Evolutionary conservation across 2,329 filamentous ascomycete genomes (phyloP).

Genomic region (Monilinia aucupariae): DNA sequence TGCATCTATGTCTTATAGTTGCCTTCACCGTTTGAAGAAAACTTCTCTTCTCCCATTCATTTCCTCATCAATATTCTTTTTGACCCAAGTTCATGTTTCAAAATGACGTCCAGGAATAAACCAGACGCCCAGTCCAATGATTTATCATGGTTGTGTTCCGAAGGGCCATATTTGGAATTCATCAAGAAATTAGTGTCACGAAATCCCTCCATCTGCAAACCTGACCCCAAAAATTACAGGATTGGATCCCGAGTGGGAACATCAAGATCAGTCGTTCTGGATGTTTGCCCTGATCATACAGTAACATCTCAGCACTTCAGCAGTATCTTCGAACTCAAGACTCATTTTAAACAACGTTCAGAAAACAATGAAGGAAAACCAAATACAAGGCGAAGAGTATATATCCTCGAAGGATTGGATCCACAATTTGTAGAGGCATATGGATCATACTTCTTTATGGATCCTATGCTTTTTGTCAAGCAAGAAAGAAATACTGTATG

Average conservation of each 20-base stretch:
- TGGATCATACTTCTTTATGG: slow-evolving; percentile 16
- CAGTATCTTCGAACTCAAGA: not conserved
- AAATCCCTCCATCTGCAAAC: slow-evolving; percentile 3
- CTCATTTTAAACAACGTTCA: not conserved
- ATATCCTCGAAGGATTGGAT: slow-evolving; percentile 18
- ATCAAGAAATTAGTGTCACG: slow-evolving; percentile 8
- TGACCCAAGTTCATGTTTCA: not conserved
- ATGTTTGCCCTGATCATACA: not conserved
- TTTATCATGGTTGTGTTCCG: slow-evolving; percentile 12
- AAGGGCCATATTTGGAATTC: slow-evolving; percentile 14
- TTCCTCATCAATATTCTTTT: not conserved
- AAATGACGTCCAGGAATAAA: not conserved
- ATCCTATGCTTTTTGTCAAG: slow-evolving; percentile 15
- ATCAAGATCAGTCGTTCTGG: slow-evolving; percentile 12
- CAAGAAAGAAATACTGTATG: slow-evolving; percentile 16
- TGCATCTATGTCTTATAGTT: not conserved
- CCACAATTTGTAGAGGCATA: slow-evolving; percentile 13
- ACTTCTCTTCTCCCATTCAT: not conserved
- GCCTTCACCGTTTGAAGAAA: not conserved
- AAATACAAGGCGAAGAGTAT: slow-evolving; percentile 7
- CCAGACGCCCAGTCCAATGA: not conserved
- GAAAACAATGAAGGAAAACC: not conserved
- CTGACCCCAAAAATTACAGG: slow-evolving; percentile 10
- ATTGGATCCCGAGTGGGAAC: slow-evolving; percentile 14
- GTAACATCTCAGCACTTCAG: not conserved